These are phyloP conservation scores for Trichophyton mentagrophytes DNA, from an alignment of 2,329 filamentous ascomycete genomes.

Conservation along the genomic window DNA sequence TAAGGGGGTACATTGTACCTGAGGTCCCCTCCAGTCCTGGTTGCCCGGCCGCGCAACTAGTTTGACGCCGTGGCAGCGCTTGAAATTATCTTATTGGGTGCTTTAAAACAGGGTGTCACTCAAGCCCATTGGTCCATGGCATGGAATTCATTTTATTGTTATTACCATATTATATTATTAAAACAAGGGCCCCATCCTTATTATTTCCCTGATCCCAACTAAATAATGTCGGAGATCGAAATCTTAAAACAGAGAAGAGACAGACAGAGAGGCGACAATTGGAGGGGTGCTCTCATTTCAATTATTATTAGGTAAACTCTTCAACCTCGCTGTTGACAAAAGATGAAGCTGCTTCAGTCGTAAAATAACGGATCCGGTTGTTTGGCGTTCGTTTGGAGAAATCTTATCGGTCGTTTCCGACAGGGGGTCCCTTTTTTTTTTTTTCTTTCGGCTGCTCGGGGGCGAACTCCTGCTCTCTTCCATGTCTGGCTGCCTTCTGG, in stretches of 20 bases:
- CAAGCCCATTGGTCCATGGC: not conserved
- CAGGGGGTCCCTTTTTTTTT: not conserved
- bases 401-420: not conserved
- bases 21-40: no score
- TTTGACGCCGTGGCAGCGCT: not conserved
- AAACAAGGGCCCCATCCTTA: no score
- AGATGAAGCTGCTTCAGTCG: not conserved
- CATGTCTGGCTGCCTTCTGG: not conserved
- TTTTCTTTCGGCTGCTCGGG: not conserved
- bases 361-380: not conserved
- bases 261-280: not conserved
- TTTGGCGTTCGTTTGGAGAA: slow-evolving; percentile 2
- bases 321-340: no score
- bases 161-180: no score
- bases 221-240: not conserved
- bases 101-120: not conserved
- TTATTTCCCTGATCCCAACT: not conserved
- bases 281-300: not conserved
- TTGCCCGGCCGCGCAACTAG: no score
- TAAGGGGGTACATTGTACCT: not conserved
- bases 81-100: not conserved
- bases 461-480: not conserved
- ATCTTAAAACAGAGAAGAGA: not conserved
- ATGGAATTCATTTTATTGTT: no score
- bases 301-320: no score